A percentile compares a stretch with the other conserved stretches of the same genome.
Evolutionary conservation across 31 red algal species (phyloP).

Genomic region (Endocladia muricata): DNA sequence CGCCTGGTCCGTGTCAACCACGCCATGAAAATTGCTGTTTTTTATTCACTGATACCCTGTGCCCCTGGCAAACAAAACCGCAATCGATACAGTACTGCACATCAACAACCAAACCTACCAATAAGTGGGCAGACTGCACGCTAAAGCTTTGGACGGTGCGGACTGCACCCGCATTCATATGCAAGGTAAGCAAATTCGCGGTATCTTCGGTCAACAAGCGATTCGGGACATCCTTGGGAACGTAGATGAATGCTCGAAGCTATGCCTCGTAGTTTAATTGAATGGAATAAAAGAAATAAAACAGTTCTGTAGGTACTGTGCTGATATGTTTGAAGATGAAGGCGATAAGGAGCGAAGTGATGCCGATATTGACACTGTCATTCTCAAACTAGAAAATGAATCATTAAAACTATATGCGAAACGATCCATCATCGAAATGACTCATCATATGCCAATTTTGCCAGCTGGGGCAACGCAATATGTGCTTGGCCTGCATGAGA

Average conservation of each 20-base stretch:
- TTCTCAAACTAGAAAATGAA: conserved; percentile 24
- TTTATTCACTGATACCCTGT: neutral
- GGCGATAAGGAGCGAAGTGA: conserved; percentile 21
- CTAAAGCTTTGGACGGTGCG: neutral
- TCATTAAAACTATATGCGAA: too few species aligned
- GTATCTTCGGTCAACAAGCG: conserved; percentile 16
- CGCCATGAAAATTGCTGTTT: conserved; percentile 27
- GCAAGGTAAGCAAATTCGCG: neutral
- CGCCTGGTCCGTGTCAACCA: too few species aligned
- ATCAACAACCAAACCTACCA: conserved; percentile 15
- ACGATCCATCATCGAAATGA: too few species aligned
- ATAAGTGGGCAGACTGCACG: conserved; percentile 9
- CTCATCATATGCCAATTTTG: too few species aligned
- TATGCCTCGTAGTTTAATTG: conserved; percentile 13
- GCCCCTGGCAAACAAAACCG: conserved; percentile 20
- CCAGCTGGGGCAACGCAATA: too few species aligned
- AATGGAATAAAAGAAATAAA: neutral
- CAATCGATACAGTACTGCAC: conserved; percentile 15
- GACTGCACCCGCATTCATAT: neutral
- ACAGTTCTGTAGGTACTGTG: conserved; percentile 12
- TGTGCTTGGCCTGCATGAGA: too few species aligned
- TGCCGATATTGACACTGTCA: conserved; percentile 21
- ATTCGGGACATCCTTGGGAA: conserved; percentile 14
- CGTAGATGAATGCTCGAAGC: conserved; percentile 32
- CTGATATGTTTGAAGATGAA: conserved; percentile 26